A percentile compares a stretch with the other conserved stretches of the same genome.
phyloP scores from a whole-genome alignment of 805 yeast species.

The Cyberlindnera mycetangii region DNA sequence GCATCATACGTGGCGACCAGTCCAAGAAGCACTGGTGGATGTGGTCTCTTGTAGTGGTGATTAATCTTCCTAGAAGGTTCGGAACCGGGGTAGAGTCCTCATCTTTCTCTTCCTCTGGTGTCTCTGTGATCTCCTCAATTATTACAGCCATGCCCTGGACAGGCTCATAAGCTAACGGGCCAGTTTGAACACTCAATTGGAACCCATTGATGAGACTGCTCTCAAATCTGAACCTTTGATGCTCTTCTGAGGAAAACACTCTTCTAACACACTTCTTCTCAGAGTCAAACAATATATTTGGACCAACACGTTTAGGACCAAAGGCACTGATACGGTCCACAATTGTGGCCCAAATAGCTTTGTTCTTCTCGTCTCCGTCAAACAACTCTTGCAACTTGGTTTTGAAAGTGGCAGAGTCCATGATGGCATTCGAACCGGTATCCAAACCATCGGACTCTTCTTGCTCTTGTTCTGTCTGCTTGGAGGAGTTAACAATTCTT shows the following conservation, averaged over 20 bases:
- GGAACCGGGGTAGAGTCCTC: conserved; percentile 32
- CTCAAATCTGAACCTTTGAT: conserved; percentile 40
- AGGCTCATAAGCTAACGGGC: conserved; percentile 88
- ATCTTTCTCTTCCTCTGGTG: conserved; percentile 31
- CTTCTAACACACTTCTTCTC: conserved; percentile 35
- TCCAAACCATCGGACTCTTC: conserved; percentile 26
- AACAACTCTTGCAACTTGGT: conserved; percentile 32
- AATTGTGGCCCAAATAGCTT: conserved; percentile 29
- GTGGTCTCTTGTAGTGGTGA: conserved; percentile 67
- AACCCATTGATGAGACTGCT: conserved; percentile 78
- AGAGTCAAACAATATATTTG: conserved; percentile 68
- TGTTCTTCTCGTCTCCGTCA: conserved; percentile 25
- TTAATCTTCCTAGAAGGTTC: conserved; percentile 66
- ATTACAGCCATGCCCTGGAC: conserved; percentile 72
- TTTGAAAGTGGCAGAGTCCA: conserved; percentile 32
- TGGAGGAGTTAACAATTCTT: conserved; percentile 28
- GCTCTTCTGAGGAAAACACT: conserved; percentile 23
- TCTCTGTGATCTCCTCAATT: conserved; percentile 33
- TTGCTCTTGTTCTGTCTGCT: conserved; percentile 15
- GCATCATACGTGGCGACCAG: conserved; percentile 85
- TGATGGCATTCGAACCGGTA: conserved; percentile 20
- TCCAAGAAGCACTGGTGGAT: conserved; percentile 69
- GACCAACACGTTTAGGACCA: conserved; percentile 76
- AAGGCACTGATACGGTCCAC: conserved; percentile 52
- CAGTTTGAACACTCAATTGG: conserved; percentile 75